Evolutionary conservation across 1,284 basidiomycete species (phyloP), one percentile per base, ranked within the genome.

Genomic region (Sporisorium iseilematis-ciliati): DNA sequence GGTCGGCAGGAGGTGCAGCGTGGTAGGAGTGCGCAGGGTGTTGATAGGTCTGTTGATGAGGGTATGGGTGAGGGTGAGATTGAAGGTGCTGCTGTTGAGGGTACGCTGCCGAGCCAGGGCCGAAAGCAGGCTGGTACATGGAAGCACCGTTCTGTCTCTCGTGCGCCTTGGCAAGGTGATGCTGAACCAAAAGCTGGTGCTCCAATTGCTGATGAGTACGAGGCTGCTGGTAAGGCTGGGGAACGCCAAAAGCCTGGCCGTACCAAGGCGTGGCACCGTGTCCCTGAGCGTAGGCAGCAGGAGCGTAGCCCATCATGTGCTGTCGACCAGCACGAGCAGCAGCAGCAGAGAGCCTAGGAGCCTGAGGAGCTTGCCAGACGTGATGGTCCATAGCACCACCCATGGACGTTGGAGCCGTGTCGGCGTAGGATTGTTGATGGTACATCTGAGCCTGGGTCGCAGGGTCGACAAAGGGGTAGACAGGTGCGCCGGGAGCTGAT

Each of bases 161-260:
- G 31, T 75, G 77, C 3, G 56, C 72, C 57, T 78, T 78, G 38
- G 77, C 75, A 23, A 78, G 59, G 21, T 78, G 69, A 43, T 78
- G 77, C 43, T 78, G 77, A 25, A 70, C 60, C 29, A 78, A 55
- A 4, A 78, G 72, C 69, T 78, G 73, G 18, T 78, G 77, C 52
- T 78, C 77, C 48, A 78, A 65, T 52, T 72, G 75, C 35, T 75
- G 78, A 57, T 74, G 78, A 10, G 70, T 71, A 25, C 68, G 75
- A 7, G 62, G 75, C 66, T 65, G 62, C 38, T 69, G 65, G 23
- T 57, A 53, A 3, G 64, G 54, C 5, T 67, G 67, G 21, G 61
- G 50, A 14, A 51, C 31, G n/a, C 50, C 57, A 18, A 64, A 31
- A 16, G 62, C 38, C 54, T 68, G 71, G 0, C 56, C 46, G 25